Percentiles rank a stretch among this genome's conserved stretches.
phyloP scores from a whole-genome alignment of 306 rosid genomes.

The Senna tora region DNA sequence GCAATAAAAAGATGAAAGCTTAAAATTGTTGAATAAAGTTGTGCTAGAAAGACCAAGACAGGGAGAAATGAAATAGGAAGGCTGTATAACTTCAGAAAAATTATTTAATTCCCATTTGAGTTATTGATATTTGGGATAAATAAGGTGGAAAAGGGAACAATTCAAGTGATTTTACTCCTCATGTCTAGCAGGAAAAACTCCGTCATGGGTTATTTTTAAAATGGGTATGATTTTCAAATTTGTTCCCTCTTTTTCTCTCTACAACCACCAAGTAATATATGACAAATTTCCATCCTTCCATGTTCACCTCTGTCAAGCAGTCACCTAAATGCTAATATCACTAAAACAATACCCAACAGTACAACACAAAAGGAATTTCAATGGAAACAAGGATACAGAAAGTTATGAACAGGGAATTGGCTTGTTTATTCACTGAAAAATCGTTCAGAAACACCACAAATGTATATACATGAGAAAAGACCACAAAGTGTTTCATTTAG shows the following conservation, averaged over 20 bases:
- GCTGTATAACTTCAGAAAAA: neutral
- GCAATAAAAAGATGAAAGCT: neutral
- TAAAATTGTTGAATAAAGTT: neutral
- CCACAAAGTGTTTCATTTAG: neutral
- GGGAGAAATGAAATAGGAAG: neutral
- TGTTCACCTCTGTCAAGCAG: neutral
- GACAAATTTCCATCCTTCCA: neutral
- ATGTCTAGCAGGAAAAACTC: neutral
- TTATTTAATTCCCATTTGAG: neutral
- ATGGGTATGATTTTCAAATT: neutral
- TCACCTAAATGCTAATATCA: neutral
- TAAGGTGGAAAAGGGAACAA: neutral
- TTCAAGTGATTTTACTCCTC: neutral
- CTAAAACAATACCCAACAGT: neutral
- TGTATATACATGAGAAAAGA: neutral
- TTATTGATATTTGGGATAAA: neutral
- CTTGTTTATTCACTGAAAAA: neutral
- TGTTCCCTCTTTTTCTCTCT: constrained; percentile 1
- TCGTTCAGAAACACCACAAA: neutral
- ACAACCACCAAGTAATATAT: neutral
- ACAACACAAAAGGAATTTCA: neutral
- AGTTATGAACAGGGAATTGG: neutral
- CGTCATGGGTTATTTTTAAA: neutral
- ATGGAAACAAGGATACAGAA: neutral
- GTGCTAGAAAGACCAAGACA: neutral